Base-by-base conservation (phyloP, 345 rosid species). In the Eucalyptus paniculata region DNA sequence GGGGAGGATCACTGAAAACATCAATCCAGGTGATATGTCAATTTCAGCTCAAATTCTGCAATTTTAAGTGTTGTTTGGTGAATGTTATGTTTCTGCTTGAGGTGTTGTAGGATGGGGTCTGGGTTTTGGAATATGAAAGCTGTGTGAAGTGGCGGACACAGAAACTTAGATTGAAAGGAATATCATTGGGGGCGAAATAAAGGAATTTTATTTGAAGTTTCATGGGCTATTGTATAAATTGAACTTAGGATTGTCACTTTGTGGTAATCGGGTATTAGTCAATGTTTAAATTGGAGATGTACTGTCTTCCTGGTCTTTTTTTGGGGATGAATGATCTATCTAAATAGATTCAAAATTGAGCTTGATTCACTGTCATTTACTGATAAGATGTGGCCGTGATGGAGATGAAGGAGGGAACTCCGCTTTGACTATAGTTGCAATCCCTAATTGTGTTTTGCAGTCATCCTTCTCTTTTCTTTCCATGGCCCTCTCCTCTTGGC, bases 1-100 rank as follows among this genome's bases (percentile, higher is more conserved):
- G 13, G 97, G 99, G 81, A 96, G 96, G 95, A 96, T 97, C 88
- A 97, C 98, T 9, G 98, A 97, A 67, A 93, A 96, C 85, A 96
- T 97, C 45, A 86, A 87, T 44, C 86, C 87, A 62, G 91, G 91
- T 90, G 50, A 87, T 3, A 8, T 42, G 9, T 49, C 16, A 16
- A 58, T 32, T 62, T 62, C 54, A 47, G 49, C 56, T 67, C 89
- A 42, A 62, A 42, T 69, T 32, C 42, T 47, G 47, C 24, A 17
- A 34, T 44, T 21, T 88, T n/a, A 17, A 34, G 32, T 60, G 88
- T 44, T 87, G 42, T 56, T 56, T 21, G 53, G 51, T 42, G 7
- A 34, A 69, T 62, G 44, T 17, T 37, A 28, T 44, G 2, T 34
- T 37, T 32, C 45, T 40, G 56, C 18, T 50, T 86, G 65, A 86